These are phyloP conservation scores for Euclidium syriacum DNA, from an alignment of 345 rosid genomes.

Conservation along the genomic window DNA sequence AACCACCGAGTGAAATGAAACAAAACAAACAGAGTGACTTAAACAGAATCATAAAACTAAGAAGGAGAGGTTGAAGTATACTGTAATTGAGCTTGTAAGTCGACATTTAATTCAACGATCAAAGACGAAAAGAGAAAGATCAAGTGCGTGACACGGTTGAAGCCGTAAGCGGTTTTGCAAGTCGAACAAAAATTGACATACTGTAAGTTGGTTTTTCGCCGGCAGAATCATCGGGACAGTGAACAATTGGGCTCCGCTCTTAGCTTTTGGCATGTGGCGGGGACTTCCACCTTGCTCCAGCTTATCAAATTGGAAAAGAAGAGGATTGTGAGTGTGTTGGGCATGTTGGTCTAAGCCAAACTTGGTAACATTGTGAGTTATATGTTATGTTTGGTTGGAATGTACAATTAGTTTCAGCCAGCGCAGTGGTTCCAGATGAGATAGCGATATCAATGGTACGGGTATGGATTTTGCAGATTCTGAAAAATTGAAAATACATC, in stretches of 20 bases:
- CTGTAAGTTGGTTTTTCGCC: constrained; percentile 33
- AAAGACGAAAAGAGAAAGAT: constrained; percentile 11
- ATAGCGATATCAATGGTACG: no score
- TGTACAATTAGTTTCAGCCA: no score
- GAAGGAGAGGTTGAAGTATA: constrained; percentile 33
- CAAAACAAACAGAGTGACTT: background rate
- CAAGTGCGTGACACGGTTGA: constrained; percentile 37
- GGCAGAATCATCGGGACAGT: constrained; percentile 29
- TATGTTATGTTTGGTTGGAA: no score
- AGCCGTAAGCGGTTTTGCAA: constrained; percentile 83
- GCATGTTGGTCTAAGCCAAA: no score
- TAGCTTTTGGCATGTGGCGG: constrained; percentile 45
- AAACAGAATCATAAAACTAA: background rate
- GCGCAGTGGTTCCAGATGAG: no score
- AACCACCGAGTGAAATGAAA: background rate
- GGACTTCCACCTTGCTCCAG: no score
- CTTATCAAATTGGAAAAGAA: no score
- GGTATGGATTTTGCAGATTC: no score
- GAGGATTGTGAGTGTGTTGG: no score
- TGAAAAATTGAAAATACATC: no score
- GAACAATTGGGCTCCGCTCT: constrained; percentile 79
- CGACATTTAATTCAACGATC: constrained; percentile 37
- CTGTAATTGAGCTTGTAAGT: constrained; percentile 46
- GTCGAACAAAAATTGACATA: constrained; percentile 81
- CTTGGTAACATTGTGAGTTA: no score